Evolutionary conservation across 768 basidiomycete species (phyloP), one percentile per base, ranked within the genome.

Genomic region (Stropharia rugosoannulata): DNA sequence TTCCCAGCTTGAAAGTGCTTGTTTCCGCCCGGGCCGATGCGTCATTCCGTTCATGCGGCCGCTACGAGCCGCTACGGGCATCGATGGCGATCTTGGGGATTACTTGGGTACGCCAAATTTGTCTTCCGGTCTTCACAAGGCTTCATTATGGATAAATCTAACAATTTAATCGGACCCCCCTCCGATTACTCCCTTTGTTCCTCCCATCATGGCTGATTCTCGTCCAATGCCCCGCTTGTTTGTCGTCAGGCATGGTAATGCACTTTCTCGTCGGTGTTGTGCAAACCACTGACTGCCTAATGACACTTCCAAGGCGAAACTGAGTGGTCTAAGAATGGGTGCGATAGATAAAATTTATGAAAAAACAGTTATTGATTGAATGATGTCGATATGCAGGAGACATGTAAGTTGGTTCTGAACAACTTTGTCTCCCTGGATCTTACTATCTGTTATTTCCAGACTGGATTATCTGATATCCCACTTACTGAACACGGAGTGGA

Each of bases 241-340:
- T 69, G 72, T 94, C 45, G 77, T 94, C 62, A 82, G 92, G 57
- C 92, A 95, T 68, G 93, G 89, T 85, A 36, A 63, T 64, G 2
- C 13, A 42, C 22, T 54, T 9, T 8, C 9, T 18, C 16, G 42
- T 19, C 32, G 40, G 46, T 16, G 16, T 37, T 54, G 35, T 6
- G 56, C 32, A 52, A 41, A 19, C 16, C 22, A 36, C 40, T 25
- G 29, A 39, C 44, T 40, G 18, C 22, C 22, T 22, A 22, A 4
- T 22, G 22, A 22, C 22, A 47, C 11, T 48, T 9, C 47, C 29
- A 49, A 93, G 90, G 93, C 32, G 90, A 97, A 75, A 98, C 95
- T 1, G 95, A 95, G 68, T 98, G 95, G 94, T 92, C 91, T 15
- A 64, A 88, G 42, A 94, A 89, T 62, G 94, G 93, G 84, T 87